These are phyloP conservation scores for Henckelia pumila DNA, from an alignment of 257 asterid species.

Conservation along the genomic window DNA sequence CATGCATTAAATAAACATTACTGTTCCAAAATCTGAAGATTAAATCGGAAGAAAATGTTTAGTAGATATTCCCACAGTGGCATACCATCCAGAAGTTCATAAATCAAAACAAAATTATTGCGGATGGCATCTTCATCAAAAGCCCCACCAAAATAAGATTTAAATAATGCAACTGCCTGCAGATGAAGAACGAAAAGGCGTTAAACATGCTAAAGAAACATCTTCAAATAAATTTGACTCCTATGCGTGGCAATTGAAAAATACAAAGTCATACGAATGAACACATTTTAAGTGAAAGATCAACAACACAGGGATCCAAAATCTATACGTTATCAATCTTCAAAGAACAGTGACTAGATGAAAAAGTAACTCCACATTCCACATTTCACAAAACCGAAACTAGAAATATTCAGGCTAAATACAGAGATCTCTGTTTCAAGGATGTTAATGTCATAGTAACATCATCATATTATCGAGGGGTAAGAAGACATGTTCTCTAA, in stretches of 20 bases:
- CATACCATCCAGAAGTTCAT: conserved; percentile 96
- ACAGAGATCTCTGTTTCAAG: conserved; percentile 3
- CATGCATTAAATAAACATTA: conserved; percentile 1
- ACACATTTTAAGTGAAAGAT: background rate
- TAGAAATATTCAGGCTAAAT: conserved; percentile 8
- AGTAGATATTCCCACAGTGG: conserved; percentile 9
- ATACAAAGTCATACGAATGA: background rate
- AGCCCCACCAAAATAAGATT: conserved; percentile 96
- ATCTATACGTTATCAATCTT: conserved; percentile 6
- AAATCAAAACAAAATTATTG: conserved; percentile 89
- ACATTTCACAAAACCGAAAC: conserved; percentile 21
- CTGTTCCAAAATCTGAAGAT: background rate
- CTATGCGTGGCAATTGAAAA: conserved; percentile 17
- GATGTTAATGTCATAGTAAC: background rate
- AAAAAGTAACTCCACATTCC: conserved; percentile 7
- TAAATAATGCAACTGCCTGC: conserved; percentile 95
- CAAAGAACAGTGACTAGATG: conserved; percentile 2
- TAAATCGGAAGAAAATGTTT: background rate
- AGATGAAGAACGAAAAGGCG: conserved; percentile 26
- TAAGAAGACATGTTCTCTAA: background rate
- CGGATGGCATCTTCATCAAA: conserved; percentile 99
- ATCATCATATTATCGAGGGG: background rate
- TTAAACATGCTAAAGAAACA: conserved; percentile 28
- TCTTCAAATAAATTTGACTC: conserved; percentile 5
- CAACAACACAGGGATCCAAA: conserved; percentile 8